phyloP scores from a whole-genome alignment of 2,329 filamentous ascomycete genomes.

The Colletotrichum scovillei region DNA sequence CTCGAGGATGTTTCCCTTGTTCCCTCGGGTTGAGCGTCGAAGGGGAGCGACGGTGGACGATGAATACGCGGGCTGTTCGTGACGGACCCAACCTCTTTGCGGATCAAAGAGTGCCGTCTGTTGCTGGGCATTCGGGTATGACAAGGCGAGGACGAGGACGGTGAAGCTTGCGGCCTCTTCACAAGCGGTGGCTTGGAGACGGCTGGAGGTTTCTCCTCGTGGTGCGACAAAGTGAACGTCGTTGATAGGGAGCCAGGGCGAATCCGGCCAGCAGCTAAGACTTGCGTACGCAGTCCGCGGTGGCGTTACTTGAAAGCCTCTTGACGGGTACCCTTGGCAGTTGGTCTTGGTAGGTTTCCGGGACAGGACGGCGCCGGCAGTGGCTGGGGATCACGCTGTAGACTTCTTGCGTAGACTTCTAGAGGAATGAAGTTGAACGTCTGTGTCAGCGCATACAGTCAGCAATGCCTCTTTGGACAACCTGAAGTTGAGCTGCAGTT shows the following conservation, averaged over 20 bases:
- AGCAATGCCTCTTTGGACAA: slow-evolving; percentile 11
- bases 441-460: background rate
- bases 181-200: slow-evolving; percentile 27
- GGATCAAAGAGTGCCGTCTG: background rate
- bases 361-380: slow-evolving; percentile 10
- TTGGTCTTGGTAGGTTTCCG: background rate
- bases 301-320: slow-evolving; percentile 25
- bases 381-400: slow-evolving; percentile 1
- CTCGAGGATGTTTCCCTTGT: background rate
- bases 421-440: background rate
- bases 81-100: slow-evolving; percentile 6
- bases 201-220: slow-evolving; percentile 4
- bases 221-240: background rate
- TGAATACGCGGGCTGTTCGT: background rate
- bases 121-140: background rate
- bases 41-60: background rate
- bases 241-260: background rate
- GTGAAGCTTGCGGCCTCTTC: slow-evolving; percentile 6
- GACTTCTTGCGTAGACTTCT: background rate
- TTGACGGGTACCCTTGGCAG: slow-evolving; percentile 14
- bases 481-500: background rate
- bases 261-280: background rate
- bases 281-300: slow-evolving; percentile 17
- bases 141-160: slow-evolving; percentile 17
- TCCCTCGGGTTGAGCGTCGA: slow-evolving; percentile 9